phyloP scores from a whole-genome alignment of 371 early-diverging fungal genomes.

The Haplosporangium sp. region DNA sequence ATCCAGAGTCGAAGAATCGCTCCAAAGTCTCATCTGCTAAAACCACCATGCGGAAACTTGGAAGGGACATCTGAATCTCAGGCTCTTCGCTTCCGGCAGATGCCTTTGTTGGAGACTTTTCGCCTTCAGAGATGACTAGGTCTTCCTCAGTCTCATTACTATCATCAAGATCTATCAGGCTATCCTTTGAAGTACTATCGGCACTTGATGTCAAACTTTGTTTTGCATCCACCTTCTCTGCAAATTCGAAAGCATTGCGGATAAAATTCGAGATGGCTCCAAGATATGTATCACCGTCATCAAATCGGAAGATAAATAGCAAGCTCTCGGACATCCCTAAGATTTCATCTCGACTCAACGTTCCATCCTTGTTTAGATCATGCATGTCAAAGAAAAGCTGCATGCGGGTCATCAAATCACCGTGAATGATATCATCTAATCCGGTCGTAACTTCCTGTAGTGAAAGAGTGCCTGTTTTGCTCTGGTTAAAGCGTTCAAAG shows the following conservation, averaged over 20 bases:
- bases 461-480: conserved; percentile 69
- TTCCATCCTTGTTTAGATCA: conserved; percentile 80
- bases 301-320: conserved; percentile 79
- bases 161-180: background rate
- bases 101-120: background rate
- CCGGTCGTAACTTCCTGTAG: conserved; percentile 88
- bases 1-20: conserved; percentile 75
- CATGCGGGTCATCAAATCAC: conserved; percentile 84
- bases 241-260: conserved; percentile 75
- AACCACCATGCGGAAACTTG: conserved; percentile 76
- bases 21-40: conserved; percentile 80
- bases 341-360: conserved; percentile 85
- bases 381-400: conserved; percentile 89
- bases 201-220: conserved; percentile 1
- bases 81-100: conserved; percentile 23
- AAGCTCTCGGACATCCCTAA: conserved; percentile 90
- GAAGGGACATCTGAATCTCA: conserved; percentile 59
- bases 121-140: conserved; percentile 12
- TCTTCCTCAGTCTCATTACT: conserved; percentile 23
- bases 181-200: conserved; percentile 3
- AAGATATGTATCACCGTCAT: conserved; percentile 71
- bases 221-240: conserved; percentile 57
- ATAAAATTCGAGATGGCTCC: conserved; percentile 79
- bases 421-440: conserved; percentile 80
- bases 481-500: conserved; percentile 69